Conservation (phyloP, 768 basidiomycete genomes). For the Filobasidium floriforme region DNA sequence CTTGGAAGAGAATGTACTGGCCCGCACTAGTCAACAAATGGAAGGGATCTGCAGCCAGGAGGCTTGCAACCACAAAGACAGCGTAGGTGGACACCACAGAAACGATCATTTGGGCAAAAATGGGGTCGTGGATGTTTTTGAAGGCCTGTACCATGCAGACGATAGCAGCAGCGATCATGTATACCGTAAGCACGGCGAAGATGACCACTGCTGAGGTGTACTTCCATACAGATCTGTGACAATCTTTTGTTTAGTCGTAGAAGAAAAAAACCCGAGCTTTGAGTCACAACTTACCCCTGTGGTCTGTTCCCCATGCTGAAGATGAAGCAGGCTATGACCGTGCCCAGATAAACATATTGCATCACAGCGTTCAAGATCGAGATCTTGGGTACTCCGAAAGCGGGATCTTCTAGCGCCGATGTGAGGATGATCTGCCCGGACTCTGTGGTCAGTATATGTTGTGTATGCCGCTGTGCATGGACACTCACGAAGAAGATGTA, state of each 20-base stretch:
- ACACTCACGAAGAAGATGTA: constrained; percentile 80
- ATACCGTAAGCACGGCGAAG: constrained; percentile 69
- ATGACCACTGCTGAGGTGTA: constrained; percentile 71
- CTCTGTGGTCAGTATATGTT: background rate
- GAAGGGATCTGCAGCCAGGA: constrained; percentile 86
- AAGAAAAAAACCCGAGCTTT: background rate
- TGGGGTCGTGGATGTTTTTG: constrained; percentile 56
- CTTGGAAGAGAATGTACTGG: constrained; percentile 79
- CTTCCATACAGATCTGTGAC: constrained; percentile 64
- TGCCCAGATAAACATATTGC: constrained; percentile 75
- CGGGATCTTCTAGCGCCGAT: constrained; percentile 69
- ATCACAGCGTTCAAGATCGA: constrained; percentile 65
- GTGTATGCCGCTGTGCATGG: background rate
- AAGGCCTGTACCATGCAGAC: constrained; percentile 69
- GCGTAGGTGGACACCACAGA: constrained; percentile 82
- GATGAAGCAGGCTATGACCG: constrained; percentile 80
- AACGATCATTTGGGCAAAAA: constrained; percentile 66
- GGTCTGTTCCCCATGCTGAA: constrained; percentile 96
- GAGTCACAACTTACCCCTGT: constrained; percentile 54
- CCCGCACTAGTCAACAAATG: constrained; percentile 86
- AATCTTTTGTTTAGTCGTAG: background rate
- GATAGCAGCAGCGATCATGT: constrained; percentile 75
- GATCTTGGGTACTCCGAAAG: constrained; percentile 60
- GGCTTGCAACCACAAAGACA: constrained; percentile 63
- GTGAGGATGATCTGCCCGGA: constrained; percentile 67